Conservation (phyloP, 2,329 filamentous ascomycete genomes). For the Aspergillus thermomutatus region DNA sequence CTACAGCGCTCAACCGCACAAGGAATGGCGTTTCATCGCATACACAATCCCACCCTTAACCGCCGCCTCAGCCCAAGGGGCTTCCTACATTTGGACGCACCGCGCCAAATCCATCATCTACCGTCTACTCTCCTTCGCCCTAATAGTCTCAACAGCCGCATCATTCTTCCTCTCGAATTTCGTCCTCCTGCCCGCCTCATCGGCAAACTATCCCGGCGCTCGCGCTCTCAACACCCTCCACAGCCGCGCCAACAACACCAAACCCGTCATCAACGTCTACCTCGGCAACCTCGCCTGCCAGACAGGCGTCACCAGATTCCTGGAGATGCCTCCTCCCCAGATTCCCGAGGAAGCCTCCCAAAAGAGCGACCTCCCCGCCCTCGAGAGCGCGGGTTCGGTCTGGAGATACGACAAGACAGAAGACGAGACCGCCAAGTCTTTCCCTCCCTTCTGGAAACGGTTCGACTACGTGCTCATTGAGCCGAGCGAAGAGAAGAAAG, state of each 20-base stretch:
- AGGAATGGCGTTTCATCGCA: conserved; percentile 93
- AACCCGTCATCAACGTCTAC: conserved; percentile 43
- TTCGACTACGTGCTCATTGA: conserved; percentile 61
- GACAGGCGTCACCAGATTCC: conserved; percentile 60
- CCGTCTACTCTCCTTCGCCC: conserved; percentile 49
- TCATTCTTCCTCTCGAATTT: conserved; percentile 60
- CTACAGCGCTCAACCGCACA: conserved; percentile 89
- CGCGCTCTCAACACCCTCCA: conserved; percentile 61
- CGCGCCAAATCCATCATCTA: conserved; percentile 60
- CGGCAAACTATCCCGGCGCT: conserved; percentile 91
- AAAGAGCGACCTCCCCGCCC: conserved; percentile 11
- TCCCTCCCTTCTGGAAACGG: conserved; percentile 53
- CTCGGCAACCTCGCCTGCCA: conserved; percentile 62
- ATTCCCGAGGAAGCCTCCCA: conserved; percentile 3
- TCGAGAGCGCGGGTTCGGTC: conserved; percentile 16
- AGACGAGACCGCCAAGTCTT: conserved; percentile 45
- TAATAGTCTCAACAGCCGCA: conserved; percentile 59
- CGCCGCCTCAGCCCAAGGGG: conserved; percentile 69
- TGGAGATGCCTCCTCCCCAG: conserved; percentile 38
- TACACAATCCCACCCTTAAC: conserved; percentile 82
- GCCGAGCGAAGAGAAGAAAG: conserved; percentile 24
- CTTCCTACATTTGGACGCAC: conserved; percentile 66
- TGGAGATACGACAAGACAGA: conserved; percentile 63
- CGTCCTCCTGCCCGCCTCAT: conserved; percentile 76
- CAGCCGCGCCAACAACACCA: conserved; percentile 22